Conservation (phyloP, 495 filamentous ascomycete species). For the Ascodesmis nigricans region DNA sequence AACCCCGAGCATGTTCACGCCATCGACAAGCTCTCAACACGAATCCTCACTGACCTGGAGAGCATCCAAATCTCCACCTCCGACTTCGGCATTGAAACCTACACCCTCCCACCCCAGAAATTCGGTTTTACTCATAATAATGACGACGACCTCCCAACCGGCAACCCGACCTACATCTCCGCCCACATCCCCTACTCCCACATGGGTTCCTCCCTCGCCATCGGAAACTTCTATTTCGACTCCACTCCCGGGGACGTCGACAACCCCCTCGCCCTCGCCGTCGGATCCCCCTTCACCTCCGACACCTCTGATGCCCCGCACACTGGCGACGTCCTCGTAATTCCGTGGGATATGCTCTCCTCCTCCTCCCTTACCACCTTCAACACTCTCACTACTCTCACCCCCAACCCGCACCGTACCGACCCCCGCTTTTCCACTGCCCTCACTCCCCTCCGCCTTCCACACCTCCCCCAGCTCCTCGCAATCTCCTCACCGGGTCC, state of each 20-base stretch:
- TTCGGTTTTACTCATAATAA: too few species aligned
- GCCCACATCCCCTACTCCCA: conserved; percentile 17
- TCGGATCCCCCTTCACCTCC: conserved; percentile 14
- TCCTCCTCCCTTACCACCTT: conserved; percentile 1
- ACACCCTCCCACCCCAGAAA: conserved; percentile 5
- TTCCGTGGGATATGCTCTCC: conserved; percentile 8
- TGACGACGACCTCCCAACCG: too few species aligned
- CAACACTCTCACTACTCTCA: neutral
- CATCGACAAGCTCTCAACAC: neutral
- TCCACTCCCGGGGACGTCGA: conserved; percentile 1
- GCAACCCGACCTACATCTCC: conserved; percentile 10
- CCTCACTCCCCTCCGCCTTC: conserved; percentile 3
- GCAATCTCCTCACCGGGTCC: conserved; percentile 18
- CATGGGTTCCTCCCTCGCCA: conserved; percentile 12
- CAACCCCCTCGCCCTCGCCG: conserved; percentile 7
- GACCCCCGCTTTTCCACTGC: conserved; percentile 17
- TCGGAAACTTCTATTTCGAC: conserved; percentile 6
- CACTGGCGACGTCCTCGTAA: conserved; percentile 18
- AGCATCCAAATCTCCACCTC: conserved; percentile 8
- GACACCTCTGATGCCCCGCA: conserved; percentile 13
- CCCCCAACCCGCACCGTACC: neutral
- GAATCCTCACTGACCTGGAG: conserved; percentile 1
- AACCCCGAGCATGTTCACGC: neutral
- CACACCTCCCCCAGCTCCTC: conserved; percentile 8
- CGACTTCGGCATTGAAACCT: conserved; percentile 15